Evolutionary conservation across 164 flowering plant species (phyloP), one percentile per base, ranked within the genome.

Genomic region (Liquidambar formosana): DNA sequence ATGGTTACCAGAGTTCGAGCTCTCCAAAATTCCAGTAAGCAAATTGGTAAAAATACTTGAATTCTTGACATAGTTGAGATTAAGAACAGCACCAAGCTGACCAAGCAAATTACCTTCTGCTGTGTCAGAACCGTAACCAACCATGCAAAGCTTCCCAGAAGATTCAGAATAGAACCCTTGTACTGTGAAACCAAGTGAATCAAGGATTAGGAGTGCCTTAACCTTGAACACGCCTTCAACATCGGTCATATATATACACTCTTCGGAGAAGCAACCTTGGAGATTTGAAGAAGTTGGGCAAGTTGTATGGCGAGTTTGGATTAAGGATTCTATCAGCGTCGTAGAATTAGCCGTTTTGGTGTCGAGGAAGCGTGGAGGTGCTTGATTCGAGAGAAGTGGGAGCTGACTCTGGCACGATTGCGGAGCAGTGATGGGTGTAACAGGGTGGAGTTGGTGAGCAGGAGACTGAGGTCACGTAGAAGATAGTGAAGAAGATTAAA

Each of bases 21-120:
- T 83, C 75, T 76, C 82, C 63, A 88, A 53, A 6, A 67, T 68
- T 16, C 89, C 88, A 67, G 27, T n/a, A n/a, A n/a, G n/a, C n/a
- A n/a, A n/a, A n/a, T n/a, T n/a, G n/a, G n/a, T n/a, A n/a, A n/a
- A n/a, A 6, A 82, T 72, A 4, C 67, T 84, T 23, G 82, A 73
- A 57, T 49, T 74, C 28, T 51, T 76, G 0, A 75, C 57, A 75
- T 73, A 78, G 26, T 73, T 67, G 23, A 84, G 76, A 86, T 80
- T 85, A n/a, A 88, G 74, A 46, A 81, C 80, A 59, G 67, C 82
- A 58, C 75, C 68, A 64, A 81, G n/a, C n/a, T n/a, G 71, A 48
- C n/a, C n/a, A n/a, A 79, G 56, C 5, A 25, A 8, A 11, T 77
- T 74, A 78, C 88, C 86, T 75, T 71, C 71, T 22, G 22, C 61